Base-by-base conservation (phyloP, 1,284 basidiomycete genomes). In the Omphalotus olearius region DNA sequence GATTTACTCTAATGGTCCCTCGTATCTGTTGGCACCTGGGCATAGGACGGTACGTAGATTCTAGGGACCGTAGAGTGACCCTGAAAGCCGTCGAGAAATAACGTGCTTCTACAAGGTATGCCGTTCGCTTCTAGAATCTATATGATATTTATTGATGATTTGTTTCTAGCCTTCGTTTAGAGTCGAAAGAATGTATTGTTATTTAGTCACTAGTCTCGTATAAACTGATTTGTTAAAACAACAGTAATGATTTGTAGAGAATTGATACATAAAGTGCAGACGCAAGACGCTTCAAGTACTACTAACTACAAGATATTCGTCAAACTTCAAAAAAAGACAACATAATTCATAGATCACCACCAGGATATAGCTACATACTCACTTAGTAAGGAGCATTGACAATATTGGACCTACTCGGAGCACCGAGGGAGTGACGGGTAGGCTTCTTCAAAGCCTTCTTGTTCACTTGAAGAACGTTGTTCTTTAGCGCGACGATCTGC, bases 401-500 rank as follows among this genome's bases (percentile, higher is more conserved):
- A 54, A 90, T 87, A 54, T 67, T 69, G 4, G 83, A 86, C 54
- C 69, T 74, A 60, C 80, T 83, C 46, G 67, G 66, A 25, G 78
- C 74, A 1, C 78, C 83, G 39, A 93, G 77, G 2, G 91, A 93
- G 48, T 79, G 79, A 54, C 93, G 78, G n/a, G 87, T 93, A 0
- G 93, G 93, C 64, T 85, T 88, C 69, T 84, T 85, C 52, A 99
- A 75, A 57, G 87, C 86, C 70, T 88, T 92, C 85, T 96, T 97
- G 73, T 95, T 94, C 51, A 97, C 82, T 59, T 92, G 88, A 56
- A 98, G 77, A 17, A 99, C 93, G 63, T 99, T 91, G 70, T 98
- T 92, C 66, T 93, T 83, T 60, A 98, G 73, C 2, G 97, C 96
- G 51, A 99, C 96, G 62, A 98, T 87, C 88, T 91, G 59, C 42